Evolutionary conservation across 192 early-diverging fungal genomes (phyloP).

Genomic region (Umbelopsis vinacea): DNA sequence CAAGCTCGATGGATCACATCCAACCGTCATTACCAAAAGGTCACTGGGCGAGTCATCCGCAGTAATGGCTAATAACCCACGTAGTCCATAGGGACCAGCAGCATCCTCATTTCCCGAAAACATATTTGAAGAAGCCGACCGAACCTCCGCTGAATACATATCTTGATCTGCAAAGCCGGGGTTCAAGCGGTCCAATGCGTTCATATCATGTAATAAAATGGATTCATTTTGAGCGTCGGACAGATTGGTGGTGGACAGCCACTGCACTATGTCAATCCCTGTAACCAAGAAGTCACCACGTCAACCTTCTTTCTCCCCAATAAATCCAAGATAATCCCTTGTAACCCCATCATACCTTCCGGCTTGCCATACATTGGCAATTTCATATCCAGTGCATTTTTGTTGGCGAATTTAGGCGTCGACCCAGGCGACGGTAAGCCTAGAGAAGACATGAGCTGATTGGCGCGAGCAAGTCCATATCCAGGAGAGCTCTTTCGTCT

Average conservation of each 20-base stretch:
- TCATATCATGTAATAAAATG: neutral
- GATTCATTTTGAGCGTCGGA: slow-evolving; percentile 7
- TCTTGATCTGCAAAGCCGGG: neutral
- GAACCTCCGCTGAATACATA: neutral
- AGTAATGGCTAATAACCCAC: slow-evolving; percentile 1
- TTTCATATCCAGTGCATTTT: neutral
- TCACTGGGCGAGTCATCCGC: neutral
- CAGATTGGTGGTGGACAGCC: neutral
- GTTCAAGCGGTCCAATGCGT: neutral
- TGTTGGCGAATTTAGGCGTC: neutral
- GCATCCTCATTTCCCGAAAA: neutral
- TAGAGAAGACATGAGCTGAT: neutral
- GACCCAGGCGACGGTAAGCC: neutral
- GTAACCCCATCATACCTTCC: too few relatives aligned
- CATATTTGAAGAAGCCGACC: neutral
- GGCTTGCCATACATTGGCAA: neutral
- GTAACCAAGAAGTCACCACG: too few relatives aligned
- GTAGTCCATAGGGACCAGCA: neutral
- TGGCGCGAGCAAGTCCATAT: neutral
- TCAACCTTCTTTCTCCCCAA: too few relatives aligned
- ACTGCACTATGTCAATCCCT: slow-evolving; percentile 17
- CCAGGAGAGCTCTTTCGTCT: slow-evolving; percentile 4
- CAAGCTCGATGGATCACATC: neutral
- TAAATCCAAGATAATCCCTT: too few relatives aligned
- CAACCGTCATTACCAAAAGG: slow-evolving; percentile 4